Percentiles rank a stretch among this genome's conserved stretches.
Evolutionary conservation across 176 grass and related monocot species (phyloP).

Genomic region (Poa annua): DNA sequence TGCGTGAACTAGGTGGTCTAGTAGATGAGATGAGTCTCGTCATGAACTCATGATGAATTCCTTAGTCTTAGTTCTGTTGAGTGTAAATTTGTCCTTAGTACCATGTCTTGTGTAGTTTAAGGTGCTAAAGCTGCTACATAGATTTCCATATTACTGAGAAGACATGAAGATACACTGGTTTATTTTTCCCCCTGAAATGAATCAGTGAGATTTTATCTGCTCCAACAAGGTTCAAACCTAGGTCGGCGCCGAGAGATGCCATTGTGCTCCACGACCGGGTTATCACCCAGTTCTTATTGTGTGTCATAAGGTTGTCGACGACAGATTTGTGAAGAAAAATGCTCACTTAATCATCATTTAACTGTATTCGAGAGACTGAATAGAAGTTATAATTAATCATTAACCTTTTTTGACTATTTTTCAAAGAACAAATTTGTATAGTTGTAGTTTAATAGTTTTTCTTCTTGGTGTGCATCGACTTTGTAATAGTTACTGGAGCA

Average conservation of each 20-base stretch:
- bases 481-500: conserved; percentile 9
- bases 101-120: neutral
- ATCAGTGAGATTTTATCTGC: neutral
- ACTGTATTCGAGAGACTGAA: too few relatives aligned
- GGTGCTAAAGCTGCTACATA: neutral
- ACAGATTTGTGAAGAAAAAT: neutral
- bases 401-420: too few relatives aligned
- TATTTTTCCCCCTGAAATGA: neutral
- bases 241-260: too few relatives aligned
- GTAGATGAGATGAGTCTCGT: conserved; percentile 12
- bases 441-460: neutral
- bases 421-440: neutral
- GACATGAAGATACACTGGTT: neutral
- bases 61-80: conserved; percentile 1
- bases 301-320: neutral
- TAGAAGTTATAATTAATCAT: neutral
- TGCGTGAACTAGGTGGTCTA: conserved; percentile 12
- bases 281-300: neutral
- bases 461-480: conserved; percentile 1
- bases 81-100: neutral
- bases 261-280: neutral
- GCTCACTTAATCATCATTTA: neutral
- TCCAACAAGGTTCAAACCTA: neutral
- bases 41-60: conserved; percentile 3
- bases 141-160: neutral